Conservation (phyloP, 805 yeast species). For the Tetrapisispora phaffii region DNA sequence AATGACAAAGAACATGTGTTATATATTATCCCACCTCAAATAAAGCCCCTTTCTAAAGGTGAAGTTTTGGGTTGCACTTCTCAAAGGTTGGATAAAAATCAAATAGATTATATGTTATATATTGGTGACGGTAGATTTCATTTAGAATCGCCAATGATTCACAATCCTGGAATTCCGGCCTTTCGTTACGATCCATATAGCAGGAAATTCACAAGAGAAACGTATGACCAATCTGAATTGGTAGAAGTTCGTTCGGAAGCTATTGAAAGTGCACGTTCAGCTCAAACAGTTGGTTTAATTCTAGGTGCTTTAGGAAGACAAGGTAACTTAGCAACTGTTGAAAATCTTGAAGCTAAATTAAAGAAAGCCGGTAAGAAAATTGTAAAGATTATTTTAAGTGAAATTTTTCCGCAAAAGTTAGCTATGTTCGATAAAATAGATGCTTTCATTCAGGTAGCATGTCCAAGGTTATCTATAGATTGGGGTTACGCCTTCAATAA, state of each 20-base stretch:
- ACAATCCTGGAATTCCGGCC: constrained; percentile 87
- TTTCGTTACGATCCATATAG: constrained; percentile 93
- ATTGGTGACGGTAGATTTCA: constrained; percentile 96
- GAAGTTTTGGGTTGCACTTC: constrained; percentile 96
- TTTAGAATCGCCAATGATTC: constrained; percentile 92
- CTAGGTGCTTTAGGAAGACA: constrained; percentile 93
- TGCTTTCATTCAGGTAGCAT: constrained; percentile 94
- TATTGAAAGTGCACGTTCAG: constrained; percentile 45
- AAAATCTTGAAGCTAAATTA: constrained; percentile 50
- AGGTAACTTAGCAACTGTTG: constrained; percentile 74
- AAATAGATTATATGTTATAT: constrained; percentile 73
- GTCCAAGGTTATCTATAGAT: constrained; percentile 91
- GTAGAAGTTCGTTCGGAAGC: constrained; percentile 66
- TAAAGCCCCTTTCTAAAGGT: constrained; percentile 85
- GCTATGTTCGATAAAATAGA: constrained; percentile 90
- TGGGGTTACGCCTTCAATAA: constrained; percentile 97
- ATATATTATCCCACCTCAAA: constrained; percentile 76
- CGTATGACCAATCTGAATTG: constrained; percentile 80
- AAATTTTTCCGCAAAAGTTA: constrained; percentile 85
- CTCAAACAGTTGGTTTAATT: constrained; percentile 69
- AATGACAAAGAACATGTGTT: constrained; percentile 39
- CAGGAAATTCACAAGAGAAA: constrained; percentile 79
- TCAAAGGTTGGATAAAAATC: constrained; percentile 57
- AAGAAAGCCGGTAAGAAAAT: constrained; percentile 49
- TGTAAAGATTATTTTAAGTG: constrained; percentile 77